Evolutionary conservation across 2,329 filamentous ascomycete genomes (phyloP), one percentile per base, ranked within the genome.

Genomic region (Aspergillus fumigatus): DNA sequence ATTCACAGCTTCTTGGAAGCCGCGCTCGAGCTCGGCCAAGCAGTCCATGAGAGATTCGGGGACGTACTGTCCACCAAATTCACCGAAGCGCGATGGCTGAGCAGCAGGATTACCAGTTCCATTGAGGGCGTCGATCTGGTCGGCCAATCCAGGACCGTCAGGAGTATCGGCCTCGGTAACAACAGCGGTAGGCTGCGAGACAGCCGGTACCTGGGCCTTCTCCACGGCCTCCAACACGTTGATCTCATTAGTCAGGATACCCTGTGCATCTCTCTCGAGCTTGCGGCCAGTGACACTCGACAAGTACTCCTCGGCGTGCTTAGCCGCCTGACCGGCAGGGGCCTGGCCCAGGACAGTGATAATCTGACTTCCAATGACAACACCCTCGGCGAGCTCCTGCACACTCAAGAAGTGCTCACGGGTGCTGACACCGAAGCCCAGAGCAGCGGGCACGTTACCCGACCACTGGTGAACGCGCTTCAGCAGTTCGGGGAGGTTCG

Each of bases 41-140:
- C 93, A 97, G 77, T 97, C 93, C 93, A 99, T 97, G 59, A 99
- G 83, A 21, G 92, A 94, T 75, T 99, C 94, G 1, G 94, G 94
- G 2, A 99, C 94, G 70, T 97, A 99, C 75, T 97, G 93, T 17
- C 94, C 94, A 67, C 94, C 94, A 63, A 96, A 99, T 72, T 97
- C 89, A 63, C 94, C 94, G 68, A 99, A 97, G 52, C 92, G 87
- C 61, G 91, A 85, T 11, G 92, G 90, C 52, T 94, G 85, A 65
- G 88, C 85, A 53, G 75, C 66, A 41, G 74, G 72, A 55, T 79
- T 70, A 4, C 78, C 80, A 54, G 82, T 78, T 62, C 84, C 83
- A 70, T 96, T 94, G 58, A 96, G 80, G 17, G 90, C 88, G 57
- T 91, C 88, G 27, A 96, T 82, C 75, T 96, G 89, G 53, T 92